phyloP scores from a whole-genome alignment of 306 rosid genomes.

The Carpinus fangiana region DNA sequence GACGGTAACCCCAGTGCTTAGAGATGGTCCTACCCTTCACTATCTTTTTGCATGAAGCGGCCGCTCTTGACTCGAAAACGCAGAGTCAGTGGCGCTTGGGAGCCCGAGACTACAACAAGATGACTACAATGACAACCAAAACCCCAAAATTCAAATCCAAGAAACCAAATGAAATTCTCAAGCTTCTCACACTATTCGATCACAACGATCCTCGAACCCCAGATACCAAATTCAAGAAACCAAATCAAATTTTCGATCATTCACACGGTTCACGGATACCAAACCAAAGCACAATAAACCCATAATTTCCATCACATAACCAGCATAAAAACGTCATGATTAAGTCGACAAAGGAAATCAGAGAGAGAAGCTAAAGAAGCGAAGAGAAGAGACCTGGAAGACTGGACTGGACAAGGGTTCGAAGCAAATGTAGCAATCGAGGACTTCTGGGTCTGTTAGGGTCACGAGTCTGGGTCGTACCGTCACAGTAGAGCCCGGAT shows the following conservation, averaged over 20 bases:
- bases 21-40: background rate
- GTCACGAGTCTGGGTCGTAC: slow-evolving; percentile 20
- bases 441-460: slow-evolving; percentile 70
- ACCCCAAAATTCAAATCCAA: background rate
- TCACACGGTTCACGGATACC: background rate
- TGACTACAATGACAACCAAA: background rate
- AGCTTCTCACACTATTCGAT: background rate
- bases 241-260: background rate
- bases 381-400: slow-evolving; percentile 54
- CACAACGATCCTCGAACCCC: background rate
- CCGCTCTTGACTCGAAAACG: background rate
- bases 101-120: background rate
- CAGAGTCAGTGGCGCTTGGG: no score
- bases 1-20: no score
- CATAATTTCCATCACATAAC: background rate
- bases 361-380: background rate
- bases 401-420: slow-evolving; percentile 63
- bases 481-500: background rate
- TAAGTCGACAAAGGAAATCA: background rate
- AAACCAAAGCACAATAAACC: background rate
- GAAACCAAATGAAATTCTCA: background rate
- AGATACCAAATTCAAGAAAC: background rate
- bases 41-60: background rate
- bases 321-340: background rate
- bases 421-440: slow-evolving; percentile 77